A percentile compares a stretch with the other conserved stretches of the same genome.
phyloP scores from a whole-genome alignment of 352 stramenopile species.

The Pythium graminicola region DNA sequence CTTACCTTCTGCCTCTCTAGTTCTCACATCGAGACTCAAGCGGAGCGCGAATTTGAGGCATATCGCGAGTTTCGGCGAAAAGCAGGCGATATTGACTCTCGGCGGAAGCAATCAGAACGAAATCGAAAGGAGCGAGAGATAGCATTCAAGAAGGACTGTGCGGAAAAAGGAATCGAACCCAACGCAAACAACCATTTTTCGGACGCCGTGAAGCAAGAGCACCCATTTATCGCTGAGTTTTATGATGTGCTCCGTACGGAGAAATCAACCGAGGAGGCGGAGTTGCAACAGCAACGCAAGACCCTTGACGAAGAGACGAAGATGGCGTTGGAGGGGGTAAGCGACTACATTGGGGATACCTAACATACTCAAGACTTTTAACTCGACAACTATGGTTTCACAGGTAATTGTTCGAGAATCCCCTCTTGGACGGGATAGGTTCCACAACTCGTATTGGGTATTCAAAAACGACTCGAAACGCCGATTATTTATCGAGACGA shows the following conservation, averaged over 20 bases:
- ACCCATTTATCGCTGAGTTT: constrained; percentile 29
- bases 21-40: constrained; percentile 26
- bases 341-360: too few species aligned
- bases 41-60: constrained; percentile 28
- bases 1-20: constrained; percentile 5
- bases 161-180: constrained; percentile 29
- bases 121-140: constrained; percentile 25
- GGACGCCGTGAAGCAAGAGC: constrained; percentile 30
- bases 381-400: too few species aligned
- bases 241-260: constrained; percentile 27
- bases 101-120: constrained; percentile 23
- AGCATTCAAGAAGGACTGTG: constrained; percentile 27
- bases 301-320: constrained; percentile 16
- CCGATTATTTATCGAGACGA: constrained; percentile 62
- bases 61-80: constrained; percentile 26
- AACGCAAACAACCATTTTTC: constrained; percentile 39
- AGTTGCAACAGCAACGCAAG: constrained; percentile 17
- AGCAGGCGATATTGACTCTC: constrained; percentile 24
- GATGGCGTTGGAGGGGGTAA: constrained; percentile 14
- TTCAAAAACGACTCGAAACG: constrained; percentile 63
- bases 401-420: constrained; percentile 61
- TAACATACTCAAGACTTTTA: too few species aligned
- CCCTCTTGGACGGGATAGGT: constrained; percentile 64
- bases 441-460: constrained; percentile 72
- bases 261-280: constrained; percentile 21